Evolutionary conservation across 139 green algal genomes (phyloP).

Genomic region (Volvox reticuliferus): DNA sequence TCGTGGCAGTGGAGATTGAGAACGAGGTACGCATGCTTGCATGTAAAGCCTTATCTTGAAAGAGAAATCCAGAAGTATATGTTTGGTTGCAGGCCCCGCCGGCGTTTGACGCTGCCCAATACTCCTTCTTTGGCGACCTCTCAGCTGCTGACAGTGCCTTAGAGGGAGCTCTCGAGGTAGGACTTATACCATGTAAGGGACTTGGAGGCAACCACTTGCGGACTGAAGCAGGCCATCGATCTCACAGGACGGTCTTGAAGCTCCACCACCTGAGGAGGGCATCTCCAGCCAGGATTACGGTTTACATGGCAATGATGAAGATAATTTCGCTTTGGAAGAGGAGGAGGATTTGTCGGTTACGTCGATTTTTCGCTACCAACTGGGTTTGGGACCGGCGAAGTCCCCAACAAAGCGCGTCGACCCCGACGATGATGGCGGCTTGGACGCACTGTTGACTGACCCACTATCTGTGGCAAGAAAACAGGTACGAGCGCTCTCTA

Average conservation of each 20-base stretch:
- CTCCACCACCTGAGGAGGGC: conserved; percentile 71
- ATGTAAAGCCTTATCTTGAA: not conserved
- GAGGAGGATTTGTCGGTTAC: conserved; percentile 71
- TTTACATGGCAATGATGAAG: conserved; percentile 51
- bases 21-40: conserved; percentile 5
- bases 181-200: not conserved
- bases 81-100: not conserved
- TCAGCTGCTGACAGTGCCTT: conserved; percentile 54
- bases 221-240: not conserved
- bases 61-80: not conserved
- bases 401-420: not conserved
- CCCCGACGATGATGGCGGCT: conserved; percentile 7
- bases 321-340: conserved; percentile 34
- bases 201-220: not conserved
- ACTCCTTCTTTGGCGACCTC: conserved; percentile 81
- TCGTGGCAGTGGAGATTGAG: conserved; percentile 39
- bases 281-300: conserved; percentile 52
- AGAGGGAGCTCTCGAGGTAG: conserved; percentile 59
- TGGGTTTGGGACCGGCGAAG: not conserved
- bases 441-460: conserved; percentile 23
- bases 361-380: conserved; percentile 68
- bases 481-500: not conserved
- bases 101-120: conserved; percentile 68
- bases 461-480: conserved; percentile 11
- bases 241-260: conserved; percentile 82